Evolutionary conservation across 169 alveolate genomes (phyloP).

Genomic region (Plasmodium yoelii): DNA sequence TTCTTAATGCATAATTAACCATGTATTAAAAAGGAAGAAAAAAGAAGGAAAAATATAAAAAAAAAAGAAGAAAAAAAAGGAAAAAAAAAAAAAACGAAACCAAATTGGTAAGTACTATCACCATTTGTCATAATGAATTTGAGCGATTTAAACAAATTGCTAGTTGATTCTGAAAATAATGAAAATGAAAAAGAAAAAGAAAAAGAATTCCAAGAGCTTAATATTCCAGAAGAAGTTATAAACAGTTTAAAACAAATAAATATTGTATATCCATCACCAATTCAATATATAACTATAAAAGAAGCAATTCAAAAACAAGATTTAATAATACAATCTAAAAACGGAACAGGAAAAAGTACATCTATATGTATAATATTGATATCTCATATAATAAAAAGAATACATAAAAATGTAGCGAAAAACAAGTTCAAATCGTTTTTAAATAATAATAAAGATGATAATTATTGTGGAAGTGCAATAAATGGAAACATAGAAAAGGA

Average conservation of each 20-base stretch:
- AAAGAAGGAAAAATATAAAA: too few species aligned
- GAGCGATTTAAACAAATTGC: constrained; percentile 9
- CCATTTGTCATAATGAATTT: neutral
- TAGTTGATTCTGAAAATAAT: neutral
- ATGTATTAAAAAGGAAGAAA: too few species aligned
- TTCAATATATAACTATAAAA: constrained; percentile 26
- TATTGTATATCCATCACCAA: constrained; percentile 28
- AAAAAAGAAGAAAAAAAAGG: too few species aligned
- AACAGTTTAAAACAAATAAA: neutral
- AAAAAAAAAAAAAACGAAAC: too few species aligned
- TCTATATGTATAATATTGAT: constrained; percentile 47
- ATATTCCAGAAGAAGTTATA: constrained; percentile 14
- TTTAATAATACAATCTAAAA: constrained; percentile 42
- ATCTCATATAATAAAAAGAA: constrained; percentile 1
- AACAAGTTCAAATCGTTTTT: neutral
- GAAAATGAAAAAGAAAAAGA: neutral
- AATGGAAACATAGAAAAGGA: neutral
- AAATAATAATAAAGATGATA: neutral
- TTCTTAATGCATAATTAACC: too few species aligned
- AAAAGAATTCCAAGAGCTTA: constrained; percentile 13
- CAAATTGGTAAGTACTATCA: too few species aligned
- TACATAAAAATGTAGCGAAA: neutral
- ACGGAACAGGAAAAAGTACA: constrained; percentile 70
- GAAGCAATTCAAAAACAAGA: constrained; percentile 11
- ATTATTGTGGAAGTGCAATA: neutral